Evolutionary conservation across 768 basidiomycete genomes (phyloP).

Genomic region (Cystobasidium onofrii): DNA sequence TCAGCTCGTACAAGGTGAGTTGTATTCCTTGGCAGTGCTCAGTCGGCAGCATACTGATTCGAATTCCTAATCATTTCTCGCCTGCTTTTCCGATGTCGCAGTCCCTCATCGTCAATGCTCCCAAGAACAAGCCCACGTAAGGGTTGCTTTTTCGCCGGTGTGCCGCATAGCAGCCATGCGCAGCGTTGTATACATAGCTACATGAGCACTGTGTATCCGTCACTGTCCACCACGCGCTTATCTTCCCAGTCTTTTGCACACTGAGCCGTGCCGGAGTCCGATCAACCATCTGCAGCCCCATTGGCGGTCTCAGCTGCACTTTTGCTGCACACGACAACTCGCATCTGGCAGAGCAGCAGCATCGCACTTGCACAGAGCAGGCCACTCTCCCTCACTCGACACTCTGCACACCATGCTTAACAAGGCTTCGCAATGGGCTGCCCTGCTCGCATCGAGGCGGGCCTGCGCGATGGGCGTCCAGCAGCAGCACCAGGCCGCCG

Average conservation of each 20-base stretch:
- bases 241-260: no score
- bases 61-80: neutral
- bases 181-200: no score
- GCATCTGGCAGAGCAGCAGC: no score
- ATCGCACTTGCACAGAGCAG: no score
- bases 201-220: no score
- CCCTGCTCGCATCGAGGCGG: neutral
- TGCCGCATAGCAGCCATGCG: no score
- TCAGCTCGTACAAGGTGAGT: slow-evolving; percentile 21
- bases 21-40: neutral
- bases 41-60: neutral
- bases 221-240: neutral
- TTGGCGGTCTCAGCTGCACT: no score
- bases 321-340: no score
- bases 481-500: neutral
- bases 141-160: neutral
- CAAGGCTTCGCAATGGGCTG: neutral
- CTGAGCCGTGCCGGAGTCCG: neutral
- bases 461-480: neutral
- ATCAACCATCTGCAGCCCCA: neutral
- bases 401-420: neutral
- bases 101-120: slow-evolving; percentile 37
- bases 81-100: slow-evolving; percentile 35
- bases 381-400: no score
- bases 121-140: slow-evolving; percentile 35